Evolutionary conservation across 345 rosid genomes (phyloP).

Genomic region (Dipteronia dyeriana): DNA sequence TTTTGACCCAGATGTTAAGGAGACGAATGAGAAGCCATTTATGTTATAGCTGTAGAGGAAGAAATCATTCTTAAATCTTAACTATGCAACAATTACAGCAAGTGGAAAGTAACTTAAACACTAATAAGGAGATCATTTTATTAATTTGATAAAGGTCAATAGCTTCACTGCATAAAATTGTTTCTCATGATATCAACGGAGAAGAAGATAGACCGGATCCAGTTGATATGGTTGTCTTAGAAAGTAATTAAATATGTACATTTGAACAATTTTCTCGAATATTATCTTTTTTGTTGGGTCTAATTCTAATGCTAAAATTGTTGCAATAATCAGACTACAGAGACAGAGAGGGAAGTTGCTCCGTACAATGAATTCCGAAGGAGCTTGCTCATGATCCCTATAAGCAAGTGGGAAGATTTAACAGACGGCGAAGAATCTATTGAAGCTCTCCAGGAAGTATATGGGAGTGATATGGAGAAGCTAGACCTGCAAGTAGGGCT

Average conservation of each 20-base stretch:
- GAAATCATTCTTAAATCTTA: background rate
- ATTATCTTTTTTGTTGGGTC: background rate
- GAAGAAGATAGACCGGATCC: slow-evolving; percentile 58
- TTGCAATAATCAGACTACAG: slow-evolving; percentile 50
- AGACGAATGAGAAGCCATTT: no score
- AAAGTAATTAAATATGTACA: slow-evolving; percentile 40
- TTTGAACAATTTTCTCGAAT: background rate
- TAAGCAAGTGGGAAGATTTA: slow-evolving; percentile 71
- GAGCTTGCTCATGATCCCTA: slow-evolving; percentile 67
- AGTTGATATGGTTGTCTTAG: slow-evolving; percentile 59
- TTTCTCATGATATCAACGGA: slow-evolving; percentile 63
- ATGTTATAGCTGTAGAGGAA: background rate
- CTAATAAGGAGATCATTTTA: background rate
- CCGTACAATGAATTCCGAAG: slow-evolving; percentile 71
- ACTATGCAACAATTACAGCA: background rate
- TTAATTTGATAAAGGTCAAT: background rate
- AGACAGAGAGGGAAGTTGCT: slow-evolving; percentile 69
- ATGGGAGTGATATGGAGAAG: slow-evolving; percentile 68
- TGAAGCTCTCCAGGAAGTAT: slow-evolving; percentile 55
- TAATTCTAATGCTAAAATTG: background rate
- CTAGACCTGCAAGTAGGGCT: slow-evolving; percentile 66
- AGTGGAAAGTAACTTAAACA: background rate
- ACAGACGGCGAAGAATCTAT: slow-evolving; percentile 63
- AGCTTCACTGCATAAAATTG: slow-evolving; percentile 21
- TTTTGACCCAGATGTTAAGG: no score